phyloP scores from a whole-genome alignment of 805 yeast species.

The Pichia occidentalis region DNA sequence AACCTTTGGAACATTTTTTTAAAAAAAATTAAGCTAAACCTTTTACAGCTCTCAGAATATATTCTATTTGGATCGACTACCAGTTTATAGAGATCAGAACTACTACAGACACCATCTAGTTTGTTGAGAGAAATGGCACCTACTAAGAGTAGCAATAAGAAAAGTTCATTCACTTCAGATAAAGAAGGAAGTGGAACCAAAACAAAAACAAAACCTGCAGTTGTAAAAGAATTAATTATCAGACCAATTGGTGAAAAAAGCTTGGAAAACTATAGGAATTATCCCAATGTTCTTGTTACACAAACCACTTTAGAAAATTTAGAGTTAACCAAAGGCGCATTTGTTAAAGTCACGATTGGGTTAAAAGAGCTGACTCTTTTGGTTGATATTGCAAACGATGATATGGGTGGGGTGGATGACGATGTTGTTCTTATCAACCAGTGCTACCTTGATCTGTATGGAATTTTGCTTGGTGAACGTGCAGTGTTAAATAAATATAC shows the following conservation, averaged over 20 bases:
- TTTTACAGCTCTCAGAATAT: no score
- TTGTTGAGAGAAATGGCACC: no score
- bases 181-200: conserved; percentile 12
- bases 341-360: conserved; percentile 25
- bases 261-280: conserved; percentile 9
- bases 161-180: background rate
- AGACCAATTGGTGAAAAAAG: conserved; percentile 19
- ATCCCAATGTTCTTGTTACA: conserved; percentile 22
- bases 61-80: no score
- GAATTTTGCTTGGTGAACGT: conserved; percentile 28
- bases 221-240: conserved; percentile 23
- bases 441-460: conserved; percentile 16
- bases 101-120: no score
- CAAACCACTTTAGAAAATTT: conserved; percentile 17
- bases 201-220: background rate
- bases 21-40: no score
- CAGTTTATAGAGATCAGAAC: no score
- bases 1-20: no score
- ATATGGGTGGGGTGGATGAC: conserved; percentile 21
- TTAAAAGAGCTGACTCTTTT: conserved; percentile 13
- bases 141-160: background rate
- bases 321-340: conserved; percentile 22
- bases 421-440: conserved; percentile 25
- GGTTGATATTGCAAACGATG: conserved; percentile 14
- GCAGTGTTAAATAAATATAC: conserved; percentile 37